These are phyloP conservation scores for Epichloe sibirici DNA, from an alignment of 2,329 filamentous ascomycete genomes.

Conservation along the genomic window DNA sequence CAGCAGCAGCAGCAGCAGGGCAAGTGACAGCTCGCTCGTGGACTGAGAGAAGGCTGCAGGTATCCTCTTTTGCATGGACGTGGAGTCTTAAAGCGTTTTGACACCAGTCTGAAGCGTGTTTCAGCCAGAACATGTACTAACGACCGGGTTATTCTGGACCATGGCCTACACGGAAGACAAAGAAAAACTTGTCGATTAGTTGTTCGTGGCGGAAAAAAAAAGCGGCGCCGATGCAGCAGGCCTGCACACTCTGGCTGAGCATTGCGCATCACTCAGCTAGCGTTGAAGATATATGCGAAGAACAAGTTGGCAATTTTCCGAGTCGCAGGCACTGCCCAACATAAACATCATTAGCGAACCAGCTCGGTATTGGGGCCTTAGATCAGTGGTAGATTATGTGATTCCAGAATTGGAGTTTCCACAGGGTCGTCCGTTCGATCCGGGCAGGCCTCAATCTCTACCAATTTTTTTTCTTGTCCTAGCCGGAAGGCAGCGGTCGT, in stretches of 20 bases:
- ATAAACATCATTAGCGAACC: neutral
- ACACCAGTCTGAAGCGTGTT: neutral
- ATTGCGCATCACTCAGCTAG: too few relatives aligned
- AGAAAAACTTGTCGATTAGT: too few relatives aligned
- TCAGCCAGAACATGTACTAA: too few relatives aligned
- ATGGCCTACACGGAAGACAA: too few relatives aligned
- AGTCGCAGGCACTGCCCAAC: neutral
- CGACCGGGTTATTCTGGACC: too few relatives aligned
- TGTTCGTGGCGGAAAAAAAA: too few relatives aligned
- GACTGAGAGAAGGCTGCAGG: too few relatives aligned
- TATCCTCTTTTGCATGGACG: neutral
- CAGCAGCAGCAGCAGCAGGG: slow-evolving; percentile 16
- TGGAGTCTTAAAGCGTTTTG: neutral
- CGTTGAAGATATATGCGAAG: too few relatives aligned
- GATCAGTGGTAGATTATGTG: slow-evolving; percentile 2
- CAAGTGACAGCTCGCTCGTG: neutral
- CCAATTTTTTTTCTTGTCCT: neutral
- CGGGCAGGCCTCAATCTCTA: slow-evolving; percentile 4
- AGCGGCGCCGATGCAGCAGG: too few relatives aligned
- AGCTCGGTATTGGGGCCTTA: neutral
- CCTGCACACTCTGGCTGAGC: too few relatives aligned
- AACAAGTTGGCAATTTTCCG: neutral
- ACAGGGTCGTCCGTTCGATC: slow-evolving; percentile 5
- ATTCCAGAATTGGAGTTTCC: slow-evolving; percentile 2
- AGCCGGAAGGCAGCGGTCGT: too few relatives aligned